phyloP scores from a whole-genome alignment of 1,284 basidiomycete species.

The Pulveroboletus sp. region DNA sequence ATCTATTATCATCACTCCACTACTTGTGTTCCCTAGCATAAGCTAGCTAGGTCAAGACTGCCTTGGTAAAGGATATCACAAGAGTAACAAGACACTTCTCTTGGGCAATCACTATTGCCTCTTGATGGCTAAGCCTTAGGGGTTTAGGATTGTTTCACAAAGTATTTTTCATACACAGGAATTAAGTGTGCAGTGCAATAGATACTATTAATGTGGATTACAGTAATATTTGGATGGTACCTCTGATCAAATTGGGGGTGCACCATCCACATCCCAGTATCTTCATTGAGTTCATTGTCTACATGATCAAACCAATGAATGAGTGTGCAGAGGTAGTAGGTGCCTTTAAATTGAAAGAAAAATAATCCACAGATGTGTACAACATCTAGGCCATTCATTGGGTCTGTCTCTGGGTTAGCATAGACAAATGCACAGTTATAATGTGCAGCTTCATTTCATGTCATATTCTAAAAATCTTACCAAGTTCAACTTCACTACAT shows the following conservation, averaged over 20 bases:
- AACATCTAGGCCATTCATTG: conserved; percentile 13
- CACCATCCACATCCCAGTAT: conserved; percentile 17
- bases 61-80: too few relatives aligned
- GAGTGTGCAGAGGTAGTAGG: conserved; percentile 29
- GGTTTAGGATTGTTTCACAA: too few relatives aligned
- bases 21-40: too few relatives aligned
- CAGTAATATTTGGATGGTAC: background rate
- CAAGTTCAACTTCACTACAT: too few relatives aligned
- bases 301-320: conserved; percentile 13
- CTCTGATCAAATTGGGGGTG: background rate
- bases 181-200: conserved; percentile 1
- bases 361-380: conserved; percentile 30
- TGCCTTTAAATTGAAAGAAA: conserved; percentile 20
- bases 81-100: too few relatives aligned
- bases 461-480: too few relatives aligned
- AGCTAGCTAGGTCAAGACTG: too few relatives aligned
- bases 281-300: conserved; percentile 5
- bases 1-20: too few relatives aligned
- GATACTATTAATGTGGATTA: conserved; percentile 5
- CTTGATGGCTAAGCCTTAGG: too few relatives aligned
- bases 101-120: too few relatives aligned
- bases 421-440: too few relatives aligned
- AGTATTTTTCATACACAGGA: background rate
- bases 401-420: background rate
- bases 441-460: too few relatives aligned